Base-by-base conservation (phyloP, 192 early-diverging fungal genomes). In the Gryganskiella cystojenkinii region DNA sequence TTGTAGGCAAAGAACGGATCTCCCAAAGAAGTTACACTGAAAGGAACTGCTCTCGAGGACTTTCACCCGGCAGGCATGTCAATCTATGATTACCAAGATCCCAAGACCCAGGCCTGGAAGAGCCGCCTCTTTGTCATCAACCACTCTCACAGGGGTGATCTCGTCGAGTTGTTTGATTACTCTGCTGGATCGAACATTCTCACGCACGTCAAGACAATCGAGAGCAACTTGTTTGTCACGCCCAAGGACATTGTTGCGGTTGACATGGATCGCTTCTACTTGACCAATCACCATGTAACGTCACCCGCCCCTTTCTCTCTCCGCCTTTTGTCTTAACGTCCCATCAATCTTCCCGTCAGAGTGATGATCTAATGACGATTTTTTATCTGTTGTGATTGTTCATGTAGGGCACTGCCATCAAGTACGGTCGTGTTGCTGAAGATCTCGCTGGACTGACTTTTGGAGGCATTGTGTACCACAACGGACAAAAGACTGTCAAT, bases 21-120 rank as follows among this genome's bases (percentile, higher is more conserved):
- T 1, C 66, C 49, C 42, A 78, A 64, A 25, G 66, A 78, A 27
- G 40, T 51, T 24, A 31, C 57, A 6, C 67, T 78, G 25, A 56
- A 56, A 17, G 47, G 25, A 0, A 64, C 42, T 22, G 27, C 45
- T 1, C 44, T 52, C 1, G 74, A 78, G n/a, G 74, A 78, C 30
- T 78, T 78, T 33, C 74, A 78, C 25, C 74, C 74, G 15, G 74
- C 74, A 25, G 74, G 74, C 27, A 78, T 78, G 67, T 78, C 74
- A 8, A 31, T 69, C 22, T 78, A 56, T 15, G 44, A 42, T 10
- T 64, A 51, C 50, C 65, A 64, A 30, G 67, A 78, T 13, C 47
- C 56, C 7, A 43, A 68, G 20, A 69, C 66, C 2, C 53, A 64
- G 13, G 27, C 47, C 8, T 69, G 54, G 56, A 50, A 34, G 27